Conservation (phyloP, 1,284 basidiomycete genomes). For the Irpex rosettiformis region DNA sequence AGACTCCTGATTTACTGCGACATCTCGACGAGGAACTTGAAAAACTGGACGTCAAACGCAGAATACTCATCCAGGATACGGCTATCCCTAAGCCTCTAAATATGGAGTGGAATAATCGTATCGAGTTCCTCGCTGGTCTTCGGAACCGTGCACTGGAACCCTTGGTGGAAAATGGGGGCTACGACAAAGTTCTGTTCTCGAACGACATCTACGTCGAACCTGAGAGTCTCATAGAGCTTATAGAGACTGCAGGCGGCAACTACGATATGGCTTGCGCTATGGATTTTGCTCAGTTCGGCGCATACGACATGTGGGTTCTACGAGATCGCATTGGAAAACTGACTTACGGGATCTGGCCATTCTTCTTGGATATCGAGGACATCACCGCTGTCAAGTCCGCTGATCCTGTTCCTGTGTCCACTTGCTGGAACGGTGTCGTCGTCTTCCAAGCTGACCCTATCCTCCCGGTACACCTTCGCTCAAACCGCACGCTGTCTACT, state of each 20-base stretch:
- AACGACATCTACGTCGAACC: conserved; percentile 50
- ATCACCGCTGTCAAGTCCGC: conserved; percentile 34
- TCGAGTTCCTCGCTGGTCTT: conserved; percentile 40
- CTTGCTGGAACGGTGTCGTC: conserved; percentile 62
- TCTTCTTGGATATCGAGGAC: conserved; percentile 39
- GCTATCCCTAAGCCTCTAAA: conserved; percentile 31
- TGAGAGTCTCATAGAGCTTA: conserved; percentile 41
- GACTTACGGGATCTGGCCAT: conserved; percentile 47
- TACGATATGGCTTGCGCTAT: conserved; percentile 57
- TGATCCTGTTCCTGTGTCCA: conserved; percentile 45
- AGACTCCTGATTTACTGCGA: conserved; percentile 37
- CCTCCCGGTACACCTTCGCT: conserved; percentile 33
- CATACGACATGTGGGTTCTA: conserved; percentile 48
- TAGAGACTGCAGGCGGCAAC: conserved; percentile 41
- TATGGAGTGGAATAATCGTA: conserved; percentile 36
- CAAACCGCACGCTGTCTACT: conserved; percentile 27
- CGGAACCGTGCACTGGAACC: conserved; percentile 46
- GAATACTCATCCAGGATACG: conserved; percentile 31
- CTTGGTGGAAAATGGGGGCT: conserved; percentile 33
- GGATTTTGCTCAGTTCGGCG: conserved; percentile 42
- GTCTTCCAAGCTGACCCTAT: conserved; percentile 46
- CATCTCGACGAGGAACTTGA: conserved; percentile 33
- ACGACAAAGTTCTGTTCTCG: conserved; percentile 46
- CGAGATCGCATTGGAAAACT: conserved; percentile 39
- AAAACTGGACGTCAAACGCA: conserved; percentile 28